phyloP scores from a whole-genome alignment of 257 asterid species.

The Gardenia jasminoides region DNA sequence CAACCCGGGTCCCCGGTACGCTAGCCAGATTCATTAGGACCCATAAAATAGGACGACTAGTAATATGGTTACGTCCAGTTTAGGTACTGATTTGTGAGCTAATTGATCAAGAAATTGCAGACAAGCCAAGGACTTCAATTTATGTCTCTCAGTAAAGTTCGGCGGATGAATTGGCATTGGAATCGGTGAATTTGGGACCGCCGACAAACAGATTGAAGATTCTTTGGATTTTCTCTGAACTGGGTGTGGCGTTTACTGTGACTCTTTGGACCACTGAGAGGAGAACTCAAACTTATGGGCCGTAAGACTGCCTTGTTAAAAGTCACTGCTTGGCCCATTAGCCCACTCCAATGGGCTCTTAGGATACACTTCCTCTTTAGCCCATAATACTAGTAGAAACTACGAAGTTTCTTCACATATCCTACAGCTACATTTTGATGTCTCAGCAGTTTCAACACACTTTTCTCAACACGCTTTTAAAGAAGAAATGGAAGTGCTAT shows the following conservation, averaged over 20 bases:
- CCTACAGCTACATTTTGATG: no score
- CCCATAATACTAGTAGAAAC: background rate
- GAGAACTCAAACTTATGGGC: no score
- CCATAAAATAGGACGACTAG: background rate
- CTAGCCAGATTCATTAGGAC: background rate
- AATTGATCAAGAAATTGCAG: background rate
- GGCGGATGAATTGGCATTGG: slow-evolving; percentile 1
- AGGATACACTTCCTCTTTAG: background rate
- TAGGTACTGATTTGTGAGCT: background rate
- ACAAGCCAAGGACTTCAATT: background rate
- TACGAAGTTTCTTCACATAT: no score
- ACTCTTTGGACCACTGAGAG: no score
- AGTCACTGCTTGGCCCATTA: no score
- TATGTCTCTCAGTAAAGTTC: slow-evolving; percentile 9
- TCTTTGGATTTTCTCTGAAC: background rate
- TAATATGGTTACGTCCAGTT: no score
- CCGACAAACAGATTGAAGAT: background rate
- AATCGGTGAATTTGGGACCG: background rate
- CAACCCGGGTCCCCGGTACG: no score
- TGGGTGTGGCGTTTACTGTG: background rate
- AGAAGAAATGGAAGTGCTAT: no score
- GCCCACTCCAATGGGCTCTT: background rate
- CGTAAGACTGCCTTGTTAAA: no score
- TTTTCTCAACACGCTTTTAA: no score
- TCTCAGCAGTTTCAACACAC: no score